phyloP scores from a whole-genome alignment of 73 alveolate genomes.

The Paramecium sexaurelia region DNA sequence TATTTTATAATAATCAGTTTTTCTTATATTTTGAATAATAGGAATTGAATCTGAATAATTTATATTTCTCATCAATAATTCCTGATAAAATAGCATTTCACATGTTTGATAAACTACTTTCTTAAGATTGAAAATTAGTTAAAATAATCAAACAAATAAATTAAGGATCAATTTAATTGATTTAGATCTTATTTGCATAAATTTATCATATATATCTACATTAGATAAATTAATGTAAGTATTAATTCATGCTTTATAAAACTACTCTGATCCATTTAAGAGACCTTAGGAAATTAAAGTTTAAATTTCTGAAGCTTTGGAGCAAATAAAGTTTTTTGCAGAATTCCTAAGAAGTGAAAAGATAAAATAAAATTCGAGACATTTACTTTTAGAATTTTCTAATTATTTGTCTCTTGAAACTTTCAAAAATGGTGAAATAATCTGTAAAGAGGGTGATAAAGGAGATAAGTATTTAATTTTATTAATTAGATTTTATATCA shows the following conservation, averaged over 20 bases:
- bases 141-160: background rate
- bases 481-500: constrained; percentile 18
- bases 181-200: background rate
- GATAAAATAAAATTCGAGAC: constrained; percentile 32
- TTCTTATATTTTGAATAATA: background rate
- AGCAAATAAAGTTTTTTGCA: background rate
- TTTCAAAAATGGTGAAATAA: constrained; percentile 16
- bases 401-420: constrained; percentile 14
- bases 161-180: background rate
- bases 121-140: background rate
- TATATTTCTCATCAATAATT: no score
- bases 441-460: constrained; percentile 29
- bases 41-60: no score
- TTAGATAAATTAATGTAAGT: constrained; percentile 41
- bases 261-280: constrained; percentile 13
- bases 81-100: no score
- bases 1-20: background rate
- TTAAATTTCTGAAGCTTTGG: constrained; percentile 6
- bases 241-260: background rate
- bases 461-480: constrained; percentile 23
- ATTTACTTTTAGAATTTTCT: constrained; percentile 34
- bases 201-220: background rate
- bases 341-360: constrained; percentile 28
- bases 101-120: no score
- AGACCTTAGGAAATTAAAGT: constrained; percentile 18